Percentiles rank a stretch among this genome's conserved stretches.
phyloP scores from a whole-genome alignment of 2,329 filamentous ascomycete genomes.

The Xylariales sp. region DNA sequence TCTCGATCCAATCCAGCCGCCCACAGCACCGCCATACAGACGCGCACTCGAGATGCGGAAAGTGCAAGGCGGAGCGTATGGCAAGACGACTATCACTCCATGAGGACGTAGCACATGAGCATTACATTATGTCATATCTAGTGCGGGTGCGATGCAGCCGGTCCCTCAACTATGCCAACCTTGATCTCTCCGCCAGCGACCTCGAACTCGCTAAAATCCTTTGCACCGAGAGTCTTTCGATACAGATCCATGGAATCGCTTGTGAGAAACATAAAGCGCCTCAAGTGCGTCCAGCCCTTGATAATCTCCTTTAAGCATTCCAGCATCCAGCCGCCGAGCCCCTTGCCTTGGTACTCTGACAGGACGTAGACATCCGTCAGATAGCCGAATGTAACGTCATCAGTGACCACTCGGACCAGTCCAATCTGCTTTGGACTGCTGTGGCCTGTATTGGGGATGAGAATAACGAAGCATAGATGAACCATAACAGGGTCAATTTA shows the following conservation, averaged over 20 bases:
- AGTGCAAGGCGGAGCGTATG: constrained; percentile 69
- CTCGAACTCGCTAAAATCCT: constrained; percentile 40
- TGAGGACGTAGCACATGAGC: constrained; percentile 12
- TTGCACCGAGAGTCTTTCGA: constrained; percentile 39
- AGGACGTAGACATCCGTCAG: constrained; percentile 54
- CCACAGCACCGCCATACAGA: constrained; percentile 93
- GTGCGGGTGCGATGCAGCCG: constrained; percentile 14
- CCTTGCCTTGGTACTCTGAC: constrained; percentile 42
- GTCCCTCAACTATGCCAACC: constrained; percentile 21
- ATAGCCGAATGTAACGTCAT: constrained; percentile 64
- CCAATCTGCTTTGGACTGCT: constrained; percentile 38
- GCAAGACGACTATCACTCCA: constrained; percentile 53
- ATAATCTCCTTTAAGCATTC: constrained; percentile 43
- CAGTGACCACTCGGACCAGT: constrained; percentile 62
- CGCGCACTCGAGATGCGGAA: constrained; percentile 81
- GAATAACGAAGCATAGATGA: too few relatives aligned
- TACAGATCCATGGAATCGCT: constrained; percentile 38
- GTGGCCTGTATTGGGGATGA: constrained; percentile 16
- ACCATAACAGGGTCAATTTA: too few relatives aligned
- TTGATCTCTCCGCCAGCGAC: constrained; percentile 34
- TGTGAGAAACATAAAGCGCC: constrained; percentile 54
- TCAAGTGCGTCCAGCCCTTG: constrained; percentile 44
- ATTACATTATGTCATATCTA: background rate
- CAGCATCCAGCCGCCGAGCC: constrained; percentile 52
- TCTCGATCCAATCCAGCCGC: constrained; percentile 88